phyloP scores from a whole-genome alignment of 352 stramenopile genomes.

The Pythium volutum region DNA sequence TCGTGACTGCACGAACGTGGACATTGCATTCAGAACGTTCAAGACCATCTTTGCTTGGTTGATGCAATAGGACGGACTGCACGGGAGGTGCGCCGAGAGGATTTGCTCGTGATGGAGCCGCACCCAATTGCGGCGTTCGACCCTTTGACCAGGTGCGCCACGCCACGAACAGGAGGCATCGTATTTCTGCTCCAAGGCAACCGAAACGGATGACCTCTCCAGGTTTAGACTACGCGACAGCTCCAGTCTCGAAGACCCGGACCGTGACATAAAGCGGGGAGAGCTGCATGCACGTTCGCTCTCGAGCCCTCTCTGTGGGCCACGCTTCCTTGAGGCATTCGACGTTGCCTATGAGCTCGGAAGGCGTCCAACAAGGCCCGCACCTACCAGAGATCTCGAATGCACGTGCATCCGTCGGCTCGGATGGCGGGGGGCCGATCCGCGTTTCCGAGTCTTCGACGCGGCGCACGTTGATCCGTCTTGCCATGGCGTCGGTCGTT shows the following conservation, averaged over 20 bases:
- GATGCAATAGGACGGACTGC: too few relatives aligned
- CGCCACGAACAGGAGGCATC: not conserved
- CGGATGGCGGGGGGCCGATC: not conserved
- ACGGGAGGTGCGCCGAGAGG: too few relatives aligned
- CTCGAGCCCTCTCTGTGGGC: not conserved
- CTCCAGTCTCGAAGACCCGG: not conserved
- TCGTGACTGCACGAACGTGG: not conserved
- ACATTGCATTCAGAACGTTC: not conserved
- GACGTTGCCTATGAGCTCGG: not conserved
- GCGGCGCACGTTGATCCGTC: not conserved
- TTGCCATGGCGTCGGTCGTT: slow-evolving; percentile 4
- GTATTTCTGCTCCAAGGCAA: not conserved
- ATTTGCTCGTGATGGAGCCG: too few relatives aligned
- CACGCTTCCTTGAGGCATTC: not conserved
- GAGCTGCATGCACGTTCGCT: not conserved
- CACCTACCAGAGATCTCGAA: not conserved
- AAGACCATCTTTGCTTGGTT: too few relatives aligned
- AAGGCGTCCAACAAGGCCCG: not conserved
- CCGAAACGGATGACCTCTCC: slow-evolving; percentile 1
- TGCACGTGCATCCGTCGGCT: not conserved
- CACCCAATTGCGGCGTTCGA: too few relatives aligned
- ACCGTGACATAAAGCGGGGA: not conserved
- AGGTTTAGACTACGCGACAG: not conserved
- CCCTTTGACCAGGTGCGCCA: not conserved
- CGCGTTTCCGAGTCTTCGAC: not conserved